Evolutionary conservation across 352 stramenopile genomes (phyloP), one percentile per base, ranked within the genome.

Genomic region (Blastocystis sp.): DNA sequence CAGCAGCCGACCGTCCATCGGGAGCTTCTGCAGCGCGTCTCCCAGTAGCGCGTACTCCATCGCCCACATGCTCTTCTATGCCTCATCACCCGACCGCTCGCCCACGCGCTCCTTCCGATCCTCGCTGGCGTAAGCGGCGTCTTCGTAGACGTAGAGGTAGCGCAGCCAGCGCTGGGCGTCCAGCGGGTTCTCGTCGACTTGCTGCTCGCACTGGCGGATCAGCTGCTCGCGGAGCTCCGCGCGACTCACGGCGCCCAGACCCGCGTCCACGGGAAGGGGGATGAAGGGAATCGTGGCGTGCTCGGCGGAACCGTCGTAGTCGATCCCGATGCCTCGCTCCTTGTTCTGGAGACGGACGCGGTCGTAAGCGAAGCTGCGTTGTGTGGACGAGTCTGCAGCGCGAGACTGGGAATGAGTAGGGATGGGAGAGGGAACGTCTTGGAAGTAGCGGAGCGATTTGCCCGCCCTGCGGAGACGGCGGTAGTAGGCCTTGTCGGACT

Each of bases 351-450:
- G 9, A 34, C 67, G 67, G 38, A 78, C 57, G 16, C 27, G 46
- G 36, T 78, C 67, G 38, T 78, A 78, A 6, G 67, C 67, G 38
- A 78, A 78, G 27, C 51, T 78, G 14, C 67, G 67, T 14, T 56
- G 16, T 14, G 57, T 40, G 57, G 40, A 61, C 8, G 38, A 9
- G 38, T 78, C 67, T n/a, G 40, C 29, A 16, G 57, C 57, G 21
- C 44, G 38, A 42, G 67, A 36, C 67, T 78, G 57, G n/a, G n/a
- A n/a, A 36, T 42, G 16, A 34, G 36, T n/a, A 34, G 49, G 27
- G 32, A 78, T 1, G 21, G 57, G 36, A 24, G 16, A 40, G 29
- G 32, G n/a, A 38, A 78, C 67, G 21, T 57, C 67, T 61, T 61
- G 16, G 49, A 78, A 61, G 38, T 78, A 78, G n/a, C 46, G 46